phyloP scores from a whole-genome alignment of 2,329 filamentous ascomycete genomes.

The Pseudogymnoascus sp. region DNA sequence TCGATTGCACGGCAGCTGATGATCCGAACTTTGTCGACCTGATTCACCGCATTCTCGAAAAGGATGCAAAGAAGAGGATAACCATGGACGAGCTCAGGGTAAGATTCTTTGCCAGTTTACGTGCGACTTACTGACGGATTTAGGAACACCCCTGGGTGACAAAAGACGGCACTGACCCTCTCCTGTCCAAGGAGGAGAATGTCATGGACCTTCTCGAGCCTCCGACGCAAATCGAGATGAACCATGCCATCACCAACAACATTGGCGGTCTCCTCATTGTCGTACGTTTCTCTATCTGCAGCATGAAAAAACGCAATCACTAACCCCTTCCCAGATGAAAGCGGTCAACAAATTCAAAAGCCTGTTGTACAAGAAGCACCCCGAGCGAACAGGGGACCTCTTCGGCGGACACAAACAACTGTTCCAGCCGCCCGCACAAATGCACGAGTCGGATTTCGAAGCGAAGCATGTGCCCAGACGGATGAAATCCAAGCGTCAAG shows the following conservation, averaged over 20 bases:
- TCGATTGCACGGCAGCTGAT: conserved; percentile 54
- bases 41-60: conserved; percentile 67
- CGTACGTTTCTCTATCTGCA: conserved; percentile 36
- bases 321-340: conserved; percentile 55
- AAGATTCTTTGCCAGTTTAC: conserved; percentile 28
- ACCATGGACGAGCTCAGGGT: conserved; percentile 76
- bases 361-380: conserved; percentile 52
- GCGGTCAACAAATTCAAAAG: conserved; percentile 84
- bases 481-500: conserved; percentile 9
- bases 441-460: conserved; percentile 7
- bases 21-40: conserved; percentile 66
- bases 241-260: conserved; percentile 81
- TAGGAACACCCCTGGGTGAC: conserved; percentile 94
- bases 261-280: conserved; percentile 82
- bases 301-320: conserved; percentile 11
- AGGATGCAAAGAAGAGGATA: conserved; percentile 76
- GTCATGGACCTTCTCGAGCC: conserved; percentile 70
- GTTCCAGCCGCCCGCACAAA: conserved; percentile 3
- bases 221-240: conserved; percentile 84
- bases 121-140: conserved; percentile 12
- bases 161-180: conserved; percentile 63
- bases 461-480: conserved; percentile 11
- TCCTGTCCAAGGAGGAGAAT: conserved; percentile 79
- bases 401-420: conserved; percentile 1
- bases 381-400: conserved; percentile 19